Base-by-base conservation (phyloP, 495 filamentous ascomycete species). In the Cladorrhinum samala region DNA sequence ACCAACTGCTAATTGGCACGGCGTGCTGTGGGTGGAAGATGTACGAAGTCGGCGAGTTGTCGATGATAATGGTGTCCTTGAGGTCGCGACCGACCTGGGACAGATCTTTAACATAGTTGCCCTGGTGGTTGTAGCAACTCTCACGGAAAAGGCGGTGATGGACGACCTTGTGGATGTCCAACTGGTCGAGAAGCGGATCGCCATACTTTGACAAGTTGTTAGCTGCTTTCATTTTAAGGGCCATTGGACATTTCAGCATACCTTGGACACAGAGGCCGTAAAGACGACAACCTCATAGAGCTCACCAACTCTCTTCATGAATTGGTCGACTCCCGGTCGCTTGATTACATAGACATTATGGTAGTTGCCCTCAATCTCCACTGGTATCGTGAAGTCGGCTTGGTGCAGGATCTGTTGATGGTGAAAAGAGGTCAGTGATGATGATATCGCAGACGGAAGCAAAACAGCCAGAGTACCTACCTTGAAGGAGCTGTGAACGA, bases 311-410 rank as follows among this genome's bases (percentile, higher is more conserved):
- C 93, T 79, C 72, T 97, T 99, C 90, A 99, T 95, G 69, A 99
- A 99, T 56, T 92, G 83, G 65, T 99, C 93, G 14, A 97, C 93
- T 23, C 93, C 93, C 19, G 93, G 93, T 50, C 93, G 83, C 71
- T 99, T 99, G 67, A 97, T 97, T 46, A 99, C 93, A 67, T 99
- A 99, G 43, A 99, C 95, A 59, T 99, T 99, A 69, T 99, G 93
- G 65, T 91, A 96, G 66, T 96, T 93, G 14, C 93, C 93, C 69
- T 99, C 93, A 53, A 99, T 99, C 66, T 99, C 93, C 27, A 99
- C 94, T 1, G 93, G 93, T 66, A 99, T 97, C 11, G 94, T 99
- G 62, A 99, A 96, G 73, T 99, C 93, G 41, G 93, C 94, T 74
- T 96, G 92, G 58, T 97, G 89, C 41, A 99, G 81, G 58, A 97